Base-by-base conservation (phyloP, 371 early-diverging fungal genomes). In the Rhizomucor miehei region DNA sequence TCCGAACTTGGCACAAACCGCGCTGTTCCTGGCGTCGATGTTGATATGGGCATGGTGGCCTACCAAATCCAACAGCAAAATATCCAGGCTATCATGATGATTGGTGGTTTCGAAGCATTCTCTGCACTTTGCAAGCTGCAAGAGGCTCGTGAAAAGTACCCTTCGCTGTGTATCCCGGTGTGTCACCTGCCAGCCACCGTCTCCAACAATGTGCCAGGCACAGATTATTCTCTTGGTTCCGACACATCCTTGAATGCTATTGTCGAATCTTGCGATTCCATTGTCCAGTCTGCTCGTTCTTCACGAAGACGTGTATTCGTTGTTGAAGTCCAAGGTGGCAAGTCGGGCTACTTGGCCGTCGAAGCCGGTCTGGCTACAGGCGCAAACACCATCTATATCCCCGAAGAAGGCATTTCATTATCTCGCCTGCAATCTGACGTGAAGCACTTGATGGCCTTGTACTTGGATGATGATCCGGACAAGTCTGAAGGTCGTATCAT, bases 161-260 rank as follows among this genome's bases (percentile, higher is more conserved):
- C 91, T 17, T 89, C 93, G 5, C 89, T 97, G 64, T 86, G 91
- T 60, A 94, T 98, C 57, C 96, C 98, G 3, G 90, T 99, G 71
- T 85, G 94, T 29, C 83, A 91, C 50, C 83, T 99, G 10, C 99
- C 99, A 8, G 96, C 99, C 20, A 97, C 99, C 0, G 89, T 97
- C 48, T 90, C 91, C 39, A 99, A 99, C 81, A 99, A 99, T 71
- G 97, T 99, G 3, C 99, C 99, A 3, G 97, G 96, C 23, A 98
- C 99, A 0, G 97, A 97, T 63, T 91, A 85, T 60, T 94, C 94
- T 37, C 82, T 99, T 61, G 99, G 99, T 12, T 82, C 89, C 16
- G 99, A 99, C 63, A 99, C 99, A 14, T 93, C 98, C 8, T 71
- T 99, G 54, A 99, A 99, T 71, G 92, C 89, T 24, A 97, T 99